Evolutionary conservation across 768 basidiomycete species (phyloP).

Genomic region (Hortiboletus campestris): DNA sequence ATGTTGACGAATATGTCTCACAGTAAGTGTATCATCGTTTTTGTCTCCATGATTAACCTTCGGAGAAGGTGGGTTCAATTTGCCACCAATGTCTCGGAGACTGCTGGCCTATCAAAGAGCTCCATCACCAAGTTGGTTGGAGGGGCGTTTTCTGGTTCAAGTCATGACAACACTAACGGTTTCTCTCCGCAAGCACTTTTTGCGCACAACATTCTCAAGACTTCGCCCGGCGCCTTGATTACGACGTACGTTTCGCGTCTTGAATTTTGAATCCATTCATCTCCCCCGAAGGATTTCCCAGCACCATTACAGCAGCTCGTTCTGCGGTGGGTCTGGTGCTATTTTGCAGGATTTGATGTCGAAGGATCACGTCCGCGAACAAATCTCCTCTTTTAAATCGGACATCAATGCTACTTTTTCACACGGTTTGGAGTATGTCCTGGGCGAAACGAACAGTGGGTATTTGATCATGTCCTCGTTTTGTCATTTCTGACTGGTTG

Average conservation of each 20-base stretch:
- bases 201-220: slow-evolving; percentile 46
- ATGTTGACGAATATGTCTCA: slow-evolving; percentile 42
- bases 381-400: slow-evolving; percentile 48
- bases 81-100: slow-evolving; percentile 46
- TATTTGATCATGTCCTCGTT: slow-evolving; percentile 27
- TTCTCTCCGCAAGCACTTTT: slow-evolving; percentile 67
- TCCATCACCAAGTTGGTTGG: slow-evolving; percentile 48
- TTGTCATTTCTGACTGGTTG: slow-evolving; percentile 1
- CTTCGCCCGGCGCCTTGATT: slow-evolving; percentile 48
- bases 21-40: slow-evolving; percentile 39
- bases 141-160: slow-evolving; percentile 49
- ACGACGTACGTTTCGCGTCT: slow-evolving; percentile 42
- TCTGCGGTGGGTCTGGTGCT: slow-evolving; percentile 53
- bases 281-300: slow-evolving; percentile 36
- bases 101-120: slow-evolving; percentile 36
- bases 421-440: slow-evolving; percentile 51
- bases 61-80: slow-evolving; percentile 51
- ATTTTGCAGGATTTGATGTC: slow-evolving; percentile 65
- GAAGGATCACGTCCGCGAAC: slow-evolving; percentile 55
- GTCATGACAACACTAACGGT: slow-evolving; percentile 39
- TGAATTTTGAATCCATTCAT: background rate
- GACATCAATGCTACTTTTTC: slow-evolving; percentile 52
- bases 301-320: slow-evolving; percentile 54
- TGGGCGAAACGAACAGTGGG: slow-evolving; percentile 63
- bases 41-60: background rate